Conservation (phyloP, 257 asterid genomes). For the Penstemon davidsonii region DNA sequence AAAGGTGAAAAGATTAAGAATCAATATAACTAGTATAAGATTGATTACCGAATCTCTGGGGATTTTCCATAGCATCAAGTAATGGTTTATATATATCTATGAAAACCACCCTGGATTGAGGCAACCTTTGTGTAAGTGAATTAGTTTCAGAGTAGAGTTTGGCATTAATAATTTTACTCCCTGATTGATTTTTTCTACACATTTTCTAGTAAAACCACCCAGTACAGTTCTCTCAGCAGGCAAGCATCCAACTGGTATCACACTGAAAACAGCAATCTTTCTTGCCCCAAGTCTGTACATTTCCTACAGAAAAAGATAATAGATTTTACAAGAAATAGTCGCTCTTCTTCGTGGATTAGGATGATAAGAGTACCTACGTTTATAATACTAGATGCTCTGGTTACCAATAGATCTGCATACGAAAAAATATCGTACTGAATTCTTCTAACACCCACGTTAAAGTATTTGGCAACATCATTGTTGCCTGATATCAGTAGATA, state of each 20-base stretch:
- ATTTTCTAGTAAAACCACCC: neutral
- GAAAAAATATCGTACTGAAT: conserved; percentile 22
- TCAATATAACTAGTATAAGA: neutral
- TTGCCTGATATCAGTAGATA: conserved; percentile 35
- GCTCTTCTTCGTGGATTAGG: no score
- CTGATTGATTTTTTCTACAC: neutral
- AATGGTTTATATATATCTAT: neutral
- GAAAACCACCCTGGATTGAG: neutral
- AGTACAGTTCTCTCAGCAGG: neutral
- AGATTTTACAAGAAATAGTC: no score
- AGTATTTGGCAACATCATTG: conserved; percentile 35
- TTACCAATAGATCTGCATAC: conserved; percentile 28
- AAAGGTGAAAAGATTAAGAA: no score
- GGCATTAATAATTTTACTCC: neutral
- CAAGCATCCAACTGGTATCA: neutral
- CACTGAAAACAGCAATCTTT: neutral
- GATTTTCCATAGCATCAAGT: neutral
- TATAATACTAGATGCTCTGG: conserved; percentile 27
- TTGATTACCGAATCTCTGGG: neutral
- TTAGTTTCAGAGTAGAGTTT: neutral
- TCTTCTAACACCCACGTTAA: conserved; percentile 20
- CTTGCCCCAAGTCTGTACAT: conserved; percentile 9
- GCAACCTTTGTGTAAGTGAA: neutral
- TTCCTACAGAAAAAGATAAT: neutral
- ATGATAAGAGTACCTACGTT: conserved; percentile 17